These are phyloP conservation scores for Uncinocarpus reesii DNA, from an alignment of 2,329 filamentous ascomycete genomes.

Conservation along the genomic window DNA sequence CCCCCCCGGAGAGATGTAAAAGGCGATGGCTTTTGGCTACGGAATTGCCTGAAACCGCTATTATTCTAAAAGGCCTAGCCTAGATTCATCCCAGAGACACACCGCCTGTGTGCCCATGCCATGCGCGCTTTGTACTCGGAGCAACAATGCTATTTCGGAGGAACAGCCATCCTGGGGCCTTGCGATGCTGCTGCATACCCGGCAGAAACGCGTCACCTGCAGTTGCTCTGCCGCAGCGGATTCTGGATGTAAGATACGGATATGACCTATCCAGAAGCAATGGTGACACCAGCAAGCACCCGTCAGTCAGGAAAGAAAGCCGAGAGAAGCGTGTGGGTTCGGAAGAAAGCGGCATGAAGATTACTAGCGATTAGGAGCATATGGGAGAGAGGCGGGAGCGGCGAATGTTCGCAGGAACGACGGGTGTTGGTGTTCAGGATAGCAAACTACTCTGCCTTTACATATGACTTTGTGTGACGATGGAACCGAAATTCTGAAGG, in stretches of 20 bases:
- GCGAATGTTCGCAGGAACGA: neutral
- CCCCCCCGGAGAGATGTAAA: neutral
- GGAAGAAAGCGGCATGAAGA: neutral
- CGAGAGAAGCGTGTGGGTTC: no score
- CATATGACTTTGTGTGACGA: neutral
- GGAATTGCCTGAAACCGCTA: no score
- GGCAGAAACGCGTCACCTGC: neutral
- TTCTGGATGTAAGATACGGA: neutral
- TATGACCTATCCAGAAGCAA: no score
- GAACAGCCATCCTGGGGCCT: no score
- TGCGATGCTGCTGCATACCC: neutral
- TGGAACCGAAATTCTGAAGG: neutral
- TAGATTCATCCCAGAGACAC: no score
- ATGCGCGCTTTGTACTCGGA: no score
- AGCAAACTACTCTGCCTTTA: slow-evolving; percentile 2
- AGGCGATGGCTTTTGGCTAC: no score
- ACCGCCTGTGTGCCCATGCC: no score
- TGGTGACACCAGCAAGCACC: neutral
- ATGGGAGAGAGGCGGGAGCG: neutral
- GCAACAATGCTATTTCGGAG: no score
- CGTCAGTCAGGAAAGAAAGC: neutral
- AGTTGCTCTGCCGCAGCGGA: neutral
- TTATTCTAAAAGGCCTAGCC: no score
- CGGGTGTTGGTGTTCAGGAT: neutral
- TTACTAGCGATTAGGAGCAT: neutral